phyloP scores from a whole-genome alignment of 1,284 basidiomycete genomes.

The Porogramme epimiltina region DNA sequence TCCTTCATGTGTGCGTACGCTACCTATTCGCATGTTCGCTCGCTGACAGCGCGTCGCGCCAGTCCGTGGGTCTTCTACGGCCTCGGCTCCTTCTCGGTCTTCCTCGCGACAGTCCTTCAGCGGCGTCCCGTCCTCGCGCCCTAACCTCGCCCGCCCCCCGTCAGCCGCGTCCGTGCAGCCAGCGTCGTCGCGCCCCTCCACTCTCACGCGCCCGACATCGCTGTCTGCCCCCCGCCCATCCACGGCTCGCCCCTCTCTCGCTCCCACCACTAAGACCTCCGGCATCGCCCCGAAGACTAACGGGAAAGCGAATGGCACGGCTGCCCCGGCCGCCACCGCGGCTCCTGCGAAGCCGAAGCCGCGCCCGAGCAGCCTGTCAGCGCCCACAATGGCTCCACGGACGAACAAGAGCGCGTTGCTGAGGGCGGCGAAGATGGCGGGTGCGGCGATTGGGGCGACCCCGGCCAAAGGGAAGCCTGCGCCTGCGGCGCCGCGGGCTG shows the following conservation, averaged over 20 bases:
- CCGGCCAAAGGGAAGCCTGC: slow-evolving; percentile 16
- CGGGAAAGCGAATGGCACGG: slow-evolving; percentile 19
- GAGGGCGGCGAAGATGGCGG: slow-evolving; percentile 64
- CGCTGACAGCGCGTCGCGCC: background rate
- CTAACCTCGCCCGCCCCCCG: slow-evolving; percentile 25
- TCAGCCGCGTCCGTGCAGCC: slow-evolving; percentile 25
- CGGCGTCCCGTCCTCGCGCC: slow-evolving; percentile 21
- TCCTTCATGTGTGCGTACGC: slow-evolving; percentile 63
- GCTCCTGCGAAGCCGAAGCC: slow-evolving; percentile 30
- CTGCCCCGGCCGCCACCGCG: slow-evolving; percentile 2
- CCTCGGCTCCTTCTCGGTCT: slow-evolving; percentile 23
- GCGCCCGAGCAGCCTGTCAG: slow-evolving; percentile 56
- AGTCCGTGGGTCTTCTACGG: slow-evolving; percentile 26
- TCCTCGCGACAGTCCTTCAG: slow-evolving; percentile 30
- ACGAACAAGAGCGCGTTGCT: slow-evolving; percentile 76
- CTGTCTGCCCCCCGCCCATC: background rate
- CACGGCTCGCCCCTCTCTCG: slow-evolving; percentile 13
- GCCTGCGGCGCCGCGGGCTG: slow-evolving; percentile 14
- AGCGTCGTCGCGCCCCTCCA: slow-evolving; percentile 33
- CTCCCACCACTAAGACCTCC: slow-evolving; percentile 4
- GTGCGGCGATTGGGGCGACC: slow-evolving; percentile 18
- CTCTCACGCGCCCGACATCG: slow-evolving; percentile 23
- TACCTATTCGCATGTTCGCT: background rate
- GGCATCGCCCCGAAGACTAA: slow-evolving; percentile 14
- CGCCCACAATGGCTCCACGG: slow-evolving; percentile 65